Evolutionary conservation across 257 asterid genomes (phyloP).

Genomic region (Solanum ossicruentum): DNA sequence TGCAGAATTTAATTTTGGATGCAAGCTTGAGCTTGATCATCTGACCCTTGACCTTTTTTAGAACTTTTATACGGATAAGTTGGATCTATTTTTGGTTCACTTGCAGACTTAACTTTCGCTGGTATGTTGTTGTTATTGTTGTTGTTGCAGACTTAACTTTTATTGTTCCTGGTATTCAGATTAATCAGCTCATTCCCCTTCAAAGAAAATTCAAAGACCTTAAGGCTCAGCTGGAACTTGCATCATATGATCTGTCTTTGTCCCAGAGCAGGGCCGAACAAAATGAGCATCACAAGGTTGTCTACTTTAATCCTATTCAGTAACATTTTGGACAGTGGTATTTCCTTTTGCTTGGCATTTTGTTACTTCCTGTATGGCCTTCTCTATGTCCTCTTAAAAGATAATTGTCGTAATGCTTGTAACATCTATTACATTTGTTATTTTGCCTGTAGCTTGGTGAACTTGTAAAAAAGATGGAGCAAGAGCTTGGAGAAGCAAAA

Average conservation of each 20-base stretch:
- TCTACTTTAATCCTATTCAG: not conserved
- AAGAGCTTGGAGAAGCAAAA: slow-evolving; percentile 69
- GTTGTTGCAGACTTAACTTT: not conserved
- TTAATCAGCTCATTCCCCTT: slow-evolving; percentile 74
- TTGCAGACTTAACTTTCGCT: not conserved
- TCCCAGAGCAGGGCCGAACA: slow-evolving; percentile 80
- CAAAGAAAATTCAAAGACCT: slow-evolving; percentile 76
- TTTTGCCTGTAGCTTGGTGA: slow-evolving; percentile 61
- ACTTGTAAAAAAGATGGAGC: slow-evolving; percentile 63
- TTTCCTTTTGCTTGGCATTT: not conserved
- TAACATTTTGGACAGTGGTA: not conserved
- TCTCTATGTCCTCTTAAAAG: not conserved
- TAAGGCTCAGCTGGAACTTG: slow-evolving; percentile 75
- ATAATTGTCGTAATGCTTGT: not conserved
- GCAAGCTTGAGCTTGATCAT: not conserved
- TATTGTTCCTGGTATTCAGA: slow-evolving; percentile 35
- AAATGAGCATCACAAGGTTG: slow-evolving; percentile 97
- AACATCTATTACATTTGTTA: not conserved
- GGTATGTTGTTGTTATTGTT: not conserved
- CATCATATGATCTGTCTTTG: slow-evolving; percentile 82
- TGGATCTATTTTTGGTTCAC: not conserved
- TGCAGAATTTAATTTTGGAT: not conserved
- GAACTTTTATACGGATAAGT: not conserved
- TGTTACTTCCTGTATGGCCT: not conserved
- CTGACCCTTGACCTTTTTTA: not conserved